A percentile compares a stretch with the other conserved stretches of the same genome.
phyloP scores from a whole-genome alignment of 2,329 filamentous ascomycete genomes.

The Xylariaceae sp. region DNA sequence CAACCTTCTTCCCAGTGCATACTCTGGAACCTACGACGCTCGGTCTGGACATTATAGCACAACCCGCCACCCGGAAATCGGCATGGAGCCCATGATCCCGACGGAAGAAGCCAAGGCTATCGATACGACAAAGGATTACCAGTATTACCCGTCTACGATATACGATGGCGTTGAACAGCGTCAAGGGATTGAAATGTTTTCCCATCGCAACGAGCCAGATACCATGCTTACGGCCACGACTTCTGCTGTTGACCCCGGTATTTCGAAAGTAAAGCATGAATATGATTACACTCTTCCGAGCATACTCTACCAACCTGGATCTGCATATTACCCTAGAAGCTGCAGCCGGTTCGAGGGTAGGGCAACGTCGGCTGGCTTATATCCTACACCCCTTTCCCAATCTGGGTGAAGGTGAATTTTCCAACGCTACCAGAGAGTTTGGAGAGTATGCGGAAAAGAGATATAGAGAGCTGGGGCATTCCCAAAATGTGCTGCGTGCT shows the following conservation, averaged over 20 bases:
- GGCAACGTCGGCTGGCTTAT: slow-evolving; percentile 48
- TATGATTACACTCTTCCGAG: slow-evolving; percentile 46
- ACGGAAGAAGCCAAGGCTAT: slow-evolving; percentile 50
- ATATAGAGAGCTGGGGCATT: slow-evolving; percentile 3
- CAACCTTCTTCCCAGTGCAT: slow-evolving; percentile 40
- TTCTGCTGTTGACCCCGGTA: slow-evolving; percentile 32
- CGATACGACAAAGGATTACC: slow-evolving; percentile 47
- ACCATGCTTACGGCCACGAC: slow-evolving; percentile 30
- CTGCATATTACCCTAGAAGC: slow-evolving; percentile 38
- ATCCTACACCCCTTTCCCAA: slow-evolving; percentile 49
- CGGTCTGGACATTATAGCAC: slow-evolving; percentile 41
- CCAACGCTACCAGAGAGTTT: slow-evolving; percentile 1
- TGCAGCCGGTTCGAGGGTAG: slow-evolving; percentile 54
- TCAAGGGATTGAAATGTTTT: slow-evolving; percentile 48
- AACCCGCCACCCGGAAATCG: slow-evolving; percentile 46
- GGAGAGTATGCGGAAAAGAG: slow-evolving; percentile 2
- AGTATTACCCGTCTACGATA: slow-evolving; percentile 50
- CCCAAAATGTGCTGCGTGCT: slow-evolving; percentile 13
- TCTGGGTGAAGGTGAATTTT: slow-evolving; percentile 34
- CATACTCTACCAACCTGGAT: slow-evolving; percentile 45
- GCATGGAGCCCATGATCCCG: slow-evolving; percentile 48
- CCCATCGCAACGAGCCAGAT: slow-evolving; percentile 35
- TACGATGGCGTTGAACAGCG: slow-evolving; percentile 47
- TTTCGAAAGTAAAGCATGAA: slow-evolving; percentile 48
- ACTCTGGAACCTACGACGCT: slow-evolving; percentile 39